These are phyloP conservation scores for Epichloe glyceriae DNA, from an alignment of 2,329 filamentous ascomycete genomes.

Conservation along the genomic window DNA sequence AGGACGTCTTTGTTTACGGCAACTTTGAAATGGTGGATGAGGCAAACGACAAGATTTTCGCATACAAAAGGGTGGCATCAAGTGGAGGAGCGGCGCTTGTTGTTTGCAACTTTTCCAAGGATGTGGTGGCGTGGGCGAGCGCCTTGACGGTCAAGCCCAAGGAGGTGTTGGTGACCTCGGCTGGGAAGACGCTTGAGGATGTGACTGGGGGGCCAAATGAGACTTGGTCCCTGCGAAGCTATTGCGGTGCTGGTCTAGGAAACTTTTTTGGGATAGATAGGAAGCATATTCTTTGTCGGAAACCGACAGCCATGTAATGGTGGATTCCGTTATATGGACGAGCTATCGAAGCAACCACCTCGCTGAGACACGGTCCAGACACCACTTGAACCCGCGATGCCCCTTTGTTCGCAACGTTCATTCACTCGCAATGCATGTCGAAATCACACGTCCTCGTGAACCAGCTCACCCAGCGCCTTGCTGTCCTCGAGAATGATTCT, in stretches of 20 bases:
- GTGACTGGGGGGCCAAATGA: constrained; percentile 15
- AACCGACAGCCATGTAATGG: neutral
- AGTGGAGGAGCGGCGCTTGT: constrained; percentile 22
- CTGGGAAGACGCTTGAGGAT: constrained; percentile 16
- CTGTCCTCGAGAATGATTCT: constrained; percentile 51
- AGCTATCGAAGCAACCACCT: neutral
- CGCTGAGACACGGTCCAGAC: neutral
- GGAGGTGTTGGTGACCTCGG: constrained; percentile 23
- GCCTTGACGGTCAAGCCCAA: constrained; percentile 11
- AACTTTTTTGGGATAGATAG: neutral
- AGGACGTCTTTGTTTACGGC: constrained; percentile 55
- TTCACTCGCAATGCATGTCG: neutral
- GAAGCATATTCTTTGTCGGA: neutral
- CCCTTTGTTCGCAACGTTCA: neutral
- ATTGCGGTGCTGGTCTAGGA: constrained; percentile 18
- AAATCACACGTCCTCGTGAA: constrained; percentile 44
- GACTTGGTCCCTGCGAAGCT: constrained; percentile 25
- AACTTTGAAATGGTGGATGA: constrained; percentile 30
- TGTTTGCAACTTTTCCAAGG: constrained; percentile 25
- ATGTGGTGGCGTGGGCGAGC: constrained; percentile 19
- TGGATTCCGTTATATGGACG: neutral
- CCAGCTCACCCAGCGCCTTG: constrained; percentile 49
- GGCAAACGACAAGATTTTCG: constrained; percentile 22
- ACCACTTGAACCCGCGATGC: neutral
- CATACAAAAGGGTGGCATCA: constrained; percentile 22